These are phyloP conservation scores for Conringia planisiliqua DNA, from an alignment of 345 rosid species.

Conservation along the genomic window DNA sequence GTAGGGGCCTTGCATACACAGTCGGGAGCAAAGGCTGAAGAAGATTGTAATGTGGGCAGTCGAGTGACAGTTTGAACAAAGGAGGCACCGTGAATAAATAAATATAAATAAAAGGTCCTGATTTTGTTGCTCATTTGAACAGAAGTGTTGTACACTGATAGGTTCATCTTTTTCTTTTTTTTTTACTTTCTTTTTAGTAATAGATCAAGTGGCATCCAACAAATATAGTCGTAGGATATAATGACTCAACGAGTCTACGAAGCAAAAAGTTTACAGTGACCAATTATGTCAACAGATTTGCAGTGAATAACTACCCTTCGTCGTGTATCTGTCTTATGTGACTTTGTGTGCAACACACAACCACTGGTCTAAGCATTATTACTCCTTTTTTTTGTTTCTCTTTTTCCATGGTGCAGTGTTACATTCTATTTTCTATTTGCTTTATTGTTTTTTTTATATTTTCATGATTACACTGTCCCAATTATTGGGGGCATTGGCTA, in stretches of 20 bases:
- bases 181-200: slow-evolving; percentile 11
- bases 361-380: slow-evolving; percentile 36
- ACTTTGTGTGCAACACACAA: slow-evolving; percentile 29
- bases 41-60: slow-evolving; percentile 24
- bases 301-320: slow-evolving; percentile 35
- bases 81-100: slow-evolving; percentile 35
- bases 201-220: slow-evolving; percentile 26
- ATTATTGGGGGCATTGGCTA: slow-evolving; percentile 46
- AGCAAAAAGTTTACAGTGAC: slow-evolving; percentile 31
- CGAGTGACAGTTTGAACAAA: slow-evolving; percentile 45
- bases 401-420: slow-evolving; percentile 16
- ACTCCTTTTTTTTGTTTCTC: slow-evolving; percentile 26
- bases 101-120: slow-evolving; percentile 9
- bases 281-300: slow-evolving; percentile 33
- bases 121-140: slow-evolving; percentile 15
- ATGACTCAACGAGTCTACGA: slow-evolving; percentile 30
- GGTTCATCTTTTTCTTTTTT: slow-evolving; percentile 31
- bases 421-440: slow-evolving; percentile 25
- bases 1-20: slow-evolving; percentile 40
- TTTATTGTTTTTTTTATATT: slow-evolving; percentile 1
- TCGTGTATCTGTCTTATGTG: slow-evolving; percentile 36
- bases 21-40: slow-evolving; percentile 10
- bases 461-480: slow-evolving; percentile 48
- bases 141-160: slow-evolving; percentile 20
- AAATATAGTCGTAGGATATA: slow-evolving; percentile 35